phyloP scores from a whole-genome alignment of 805 yeast species.

The Myxozyma sirexii region DNA sequence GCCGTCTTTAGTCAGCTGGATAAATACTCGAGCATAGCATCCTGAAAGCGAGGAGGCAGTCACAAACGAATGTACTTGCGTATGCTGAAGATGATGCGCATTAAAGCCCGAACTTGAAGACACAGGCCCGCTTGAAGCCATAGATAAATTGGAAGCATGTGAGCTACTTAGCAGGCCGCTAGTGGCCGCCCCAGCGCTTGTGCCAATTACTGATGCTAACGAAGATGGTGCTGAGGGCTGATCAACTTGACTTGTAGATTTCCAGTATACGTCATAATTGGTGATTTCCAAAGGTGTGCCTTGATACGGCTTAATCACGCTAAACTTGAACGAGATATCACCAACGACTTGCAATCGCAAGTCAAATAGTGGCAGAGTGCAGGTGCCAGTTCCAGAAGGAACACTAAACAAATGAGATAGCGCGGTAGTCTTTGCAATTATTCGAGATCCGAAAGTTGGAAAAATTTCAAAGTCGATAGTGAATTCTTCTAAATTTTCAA shows the following conservation, averaged over 20 bases:
- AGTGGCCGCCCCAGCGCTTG: background rate
- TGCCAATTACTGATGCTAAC: conserved; percentile 21
- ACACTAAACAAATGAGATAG: conserved; percentile 56
- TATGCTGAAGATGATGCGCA: conserved; percentile 33
- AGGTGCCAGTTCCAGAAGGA: conserved; percentile 42
- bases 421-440: conserved; percentile 87
- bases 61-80: conserved; percentile 64
- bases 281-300: conserved; percentile 85
- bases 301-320: conserved; percentile 83
- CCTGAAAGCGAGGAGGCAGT: conserved; percentile 91
- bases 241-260: conserved; percentile 67
- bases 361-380: conserved; percentile 75
- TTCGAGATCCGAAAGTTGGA: conserved; percentile 91
- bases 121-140: conserved; percentile 3
- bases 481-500: conserved; percentile 31
- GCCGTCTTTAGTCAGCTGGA: conserved; percentile 77
- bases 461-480: conserved; percentile 64
- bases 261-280: conserved; percentile 96
- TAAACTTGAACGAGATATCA: conserved; percentile 71
- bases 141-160: conserved; percentile 5
- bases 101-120: conserved; percentile 4
- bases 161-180: conserved; percentile 7
- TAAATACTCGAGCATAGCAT: conserved; percentile 66
- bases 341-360: conserved; percentile 81
- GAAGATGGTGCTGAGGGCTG: conserved; percentile 28